phyloP scores from a whole-genome alignment of 2,329 filamentous ascomycete species.

The Cadophora luteo-olivacea region DNA sequence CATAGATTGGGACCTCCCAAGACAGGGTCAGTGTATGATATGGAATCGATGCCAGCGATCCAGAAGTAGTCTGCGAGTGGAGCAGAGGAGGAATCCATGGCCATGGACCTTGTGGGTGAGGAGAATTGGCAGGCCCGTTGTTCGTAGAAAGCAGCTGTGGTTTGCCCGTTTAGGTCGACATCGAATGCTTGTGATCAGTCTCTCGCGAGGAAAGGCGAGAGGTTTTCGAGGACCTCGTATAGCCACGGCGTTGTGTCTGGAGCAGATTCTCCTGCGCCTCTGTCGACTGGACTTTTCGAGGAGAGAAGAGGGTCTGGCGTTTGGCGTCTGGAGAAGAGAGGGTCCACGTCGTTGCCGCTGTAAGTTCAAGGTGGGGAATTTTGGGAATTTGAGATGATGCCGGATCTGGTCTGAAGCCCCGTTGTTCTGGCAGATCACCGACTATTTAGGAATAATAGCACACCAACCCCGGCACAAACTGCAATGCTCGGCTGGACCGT shows the following conservation, averaged over 20 bases:
- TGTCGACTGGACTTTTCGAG: neutral
- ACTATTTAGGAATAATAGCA: conserved; percentile 14
- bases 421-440: conserved; percentile 10
- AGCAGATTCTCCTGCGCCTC: neutral
- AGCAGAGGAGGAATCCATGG: conserved; percentile 56
- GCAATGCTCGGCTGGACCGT: conserved; percentile 12
- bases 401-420: neutral
- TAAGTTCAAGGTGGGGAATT: conserved; percentile 15
- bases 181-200: conserved; percentile 27
- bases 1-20: conserved; percentile 45
- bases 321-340: conserved; percentile 8
- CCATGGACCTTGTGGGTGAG: conserved; percentile 28
- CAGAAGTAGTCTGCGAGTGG: conserved; percentile 79
- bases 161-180: conserved; percentile 30
- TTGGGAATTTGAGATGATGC: neutral
- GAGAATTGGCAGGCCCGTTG: conserved; percentile 24
- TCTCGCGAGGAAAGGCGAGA: conserved; percentile 14
- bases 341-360: conserved; percentile 8
- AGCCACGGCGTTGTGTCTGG: neutral
- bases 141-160: conserved; percentile 18
- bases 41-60: conserved; percentile 74
- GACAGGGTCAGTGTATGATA: conserved; percentile 66
- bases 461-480: conserved; percentile 4
- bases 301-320: neutral
- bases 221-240: neutral